Base-by-base conservation (phyloP, 805 yeast species). In the Komagataella kurtzmanii region DNA sequence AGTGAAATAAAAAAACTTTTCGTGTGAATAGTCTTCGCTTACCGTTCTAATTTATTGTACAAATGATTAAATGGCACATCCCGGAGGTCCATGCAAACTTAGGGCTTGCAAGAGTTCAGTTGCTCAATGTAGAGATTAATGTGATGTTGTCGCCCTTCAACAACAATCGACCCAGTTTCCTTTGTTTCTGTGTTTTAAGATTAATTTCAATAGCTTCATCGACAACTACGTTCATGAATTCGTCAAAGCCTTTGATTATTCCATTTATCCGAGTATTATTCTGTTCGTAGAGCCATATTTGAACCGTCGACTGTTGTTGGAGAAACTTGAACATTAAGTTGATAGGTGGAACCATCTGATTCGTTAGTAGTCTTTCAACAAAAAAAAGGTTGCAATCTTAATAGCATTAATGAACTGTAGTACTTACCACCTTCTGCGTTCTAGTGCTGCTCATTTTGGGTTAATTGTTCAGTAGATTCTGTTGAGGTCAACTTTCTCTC, bases 71-170 rank as follows among this genome's bases (percentile, higher is more conserved):
- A 30, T 30, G 40, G 40, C 14, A 10, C 10, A 7, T 10, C 40
- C 40, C 12, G 12, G 40, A 30, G 40, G 10, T 30, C 14, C 14
- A 14, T 30, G 40, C 6, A 14, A 30, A 30, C 40, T 10, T 10
- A 3, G 12, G 14, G 40, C 40, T 14, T 30, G 14, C 10, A 8
- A 30, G 5, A 10, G 14, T 30, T 30, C 40, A 30, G 40, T 30
- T 30, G 40, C 40, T 30, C 40, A 30, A 30, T 30, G 40, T 59
- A 65, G 80, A 46, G 68, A 93, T 84, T 53, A 91, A 68, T 7
- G 96, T 84, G 47, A 93, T 87, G 63, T 89, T 93, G 63, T 93
- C 99, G 3, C 99, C 99, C 66, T 93, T 93, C 53, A 93, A 70
- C 57, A 93, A 64, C 21, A 93, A 78, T 53, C 85, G 72, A 1